Evolutionary conservation across 306 rosid species (phyloP), one percentile per base, ranked within the genome.

Genomic region (Medicago arabica): DNA sequence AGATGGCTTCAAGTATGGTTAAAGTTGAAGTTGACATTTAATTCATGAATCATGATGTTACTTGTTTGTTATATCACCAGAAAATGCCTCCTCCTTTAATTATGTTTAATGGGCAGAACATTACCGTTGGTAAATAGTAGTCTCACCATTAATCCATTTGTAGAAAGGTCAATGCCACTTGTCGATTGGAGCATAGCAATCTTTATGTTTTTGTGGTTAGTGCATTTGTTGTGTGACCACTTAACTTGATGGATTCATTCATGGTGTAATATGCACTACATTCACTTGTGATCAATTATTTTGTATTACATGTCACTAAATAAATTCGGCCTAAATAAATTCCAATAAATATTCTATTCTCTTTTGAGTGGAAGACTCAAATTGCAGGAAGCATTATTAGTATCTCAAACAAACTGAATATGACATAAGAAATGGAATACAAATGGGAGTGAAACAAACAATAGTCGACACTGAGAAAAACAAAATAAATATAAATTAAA

Each of bases 151-250:
- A 57, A 10, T 57, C 63, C 7, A 9, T 1, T 57, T 55, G 31
- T 19, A 19, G 15, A 2, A 17, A 25, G 59, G 68, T 15, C 75
- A 36, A 57, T 2, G 15, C 57, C 63, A 58, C 75, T 11, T 34
- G 63, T 0, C 57, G 23, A 55, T 66, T 19, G 39, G 78, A 51
- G 40, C 40, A 28, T 19, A 54, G 1, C 3, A 51, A 3, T 9
- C 1, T 2, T 0, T 2, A 0, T 8, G 21, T 44, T 72, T 4
- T n/a, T 11, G 47, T 4, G 6, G 44, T 40, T 68, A 50, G 80
- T 49, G 80, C 75, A 36, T 11, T 67, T 2, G 79, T 57, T 36
- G 23, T 55, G 10, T 9, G 67, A 21, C 66, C 77, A 62, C 46
- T 13, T 2, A n/a, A 8, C 23, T 51, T 65, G 31, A 63, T 17